phyloP scores from a whole-genome alignment of 2,329 filamentous ascomycete genomes.

The Aaosphaeria pasadenensis region DNA sequence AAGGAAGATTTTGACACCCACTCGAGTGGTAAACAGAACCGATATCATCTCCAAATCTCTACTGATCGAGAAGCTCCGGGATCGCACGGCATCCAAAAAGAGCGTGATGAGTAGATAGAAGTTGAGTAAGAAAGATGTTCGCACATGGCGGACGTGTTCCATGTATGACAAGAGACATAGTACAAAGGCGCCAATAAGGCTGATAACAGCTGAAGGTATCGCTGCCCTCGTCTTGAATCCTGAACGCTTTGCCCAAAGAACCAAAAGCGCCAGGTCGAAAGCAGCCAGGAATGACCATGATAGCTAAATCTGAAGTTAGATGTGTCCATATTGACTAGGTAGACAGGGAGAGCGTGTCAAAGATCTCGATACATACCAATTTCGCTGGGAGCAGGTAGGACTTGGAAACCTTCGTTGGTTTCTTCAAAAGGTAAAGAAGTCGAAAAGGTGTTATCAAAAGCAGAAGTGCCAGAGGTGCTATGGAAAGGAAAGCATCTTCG shows the following conservation, averaged over 20 bases:
- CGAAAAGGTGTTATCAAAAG: conserved; percentile 25
- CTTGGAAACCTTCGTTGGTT: conserved; percentile 19
- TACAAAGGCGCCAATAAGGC: conserved; percentile 20
- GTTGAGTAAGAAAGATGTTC: conserved; percentile 48
- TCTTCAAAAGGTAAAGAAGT: conserved; percentile 24
- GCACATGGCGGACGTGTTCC: conserved; percentile 46
- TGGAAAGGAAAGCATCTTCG: conserved; percentile 31
- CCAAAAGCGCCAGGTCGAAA: conserved; percentile 26
- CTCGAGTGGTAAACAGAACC: conserved; percentile 39
- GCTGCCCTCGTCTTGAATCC: conserved; percentile 15
- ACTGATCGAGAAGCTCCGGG: conserved; percentile 40
- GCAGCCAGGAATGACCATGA: conserved; percentile 19
- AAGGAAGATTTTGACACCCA: conserved; percentile 44
- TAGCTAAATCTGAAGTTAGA: conserved; percentile 14
- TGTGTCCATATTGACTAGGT: too few relatives aligned
- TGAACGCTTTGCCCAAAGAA: conserved; percentile 21
- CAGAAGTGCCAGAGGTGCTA: conserved; percentile 28
- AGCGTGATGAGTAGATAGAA: conserved; percentile 46
- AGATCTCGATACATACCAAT: conserved; percentile 14
- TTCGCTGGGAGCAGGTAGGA: conserved; percentile 22
- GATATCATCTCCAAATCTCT: conserved; percentile 38
- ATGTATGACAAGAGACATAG: conserved; percentile 44
- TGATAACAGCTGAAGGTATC: conserved; percentile 24
- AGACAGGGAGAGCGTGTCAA: too few relatives aligned
- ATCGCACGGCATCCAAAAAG: conserved; percentile 46